Percentiles rank a stretch among this genome's conserved stretches.
phyloP scores from a whole-genome alignment of 1,139 yeast genomes.

The Insectozyma bohioensis region DNA sequence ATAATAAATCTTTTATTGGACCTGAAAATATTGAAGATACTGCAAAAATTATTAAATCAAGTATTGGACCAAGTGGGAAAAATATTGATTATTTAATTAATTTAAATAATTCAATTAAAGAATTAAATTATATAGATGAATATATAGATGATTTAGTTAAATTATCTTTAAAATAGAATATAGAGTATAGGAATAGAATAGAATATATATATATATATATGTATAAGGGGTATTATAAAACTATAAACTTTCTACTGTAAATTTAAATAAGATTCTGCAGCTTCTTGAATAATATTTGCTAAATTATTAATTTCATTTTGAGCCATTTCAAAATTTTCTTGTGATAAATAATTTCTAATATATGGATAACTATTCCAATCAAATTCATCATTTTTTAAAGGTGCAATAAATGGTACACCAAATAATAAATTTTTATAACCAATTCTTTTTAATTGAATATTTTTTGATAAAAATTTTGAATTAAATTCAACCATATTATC shows the following conservation, averaged over 20 bases:
- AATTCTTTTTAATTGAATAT: conserved; percentile 52
- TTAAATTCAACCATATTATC: conserved; percentile 59
- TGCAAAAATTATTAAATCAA: conserved; percentile 55
- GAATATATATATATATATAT: too few relatives aligned
- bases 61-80: conserved; percentile 79
- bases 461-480: conserved; percentile 46
- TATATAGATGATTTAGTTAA: conserved; percentile 38
- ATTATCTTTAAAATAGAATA: too few relatives aligned
- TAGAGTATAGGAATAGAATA: too few relatives aligned
- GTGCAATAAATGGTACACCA: conserved; percentile 69
- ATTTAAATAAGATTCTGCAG: conserved; percentile 22
- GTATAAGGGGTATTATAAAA: too few relatives aligned
- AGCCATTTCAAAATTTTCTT: conserved; percentile 52
- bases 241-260: background rate
- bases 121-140: conserved; percentile 41
- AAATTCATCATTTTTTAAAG: conserved; percentile 31
- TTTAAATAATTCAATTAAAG: conserved; percentile 53
- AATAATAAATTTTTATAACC: conserved; percentile 70
- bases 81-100: conserved; percentile 68
- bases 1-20: conserved; percentile 80
- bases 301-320: conserved; percentile 54
- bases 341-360: conserved; percentile 61
- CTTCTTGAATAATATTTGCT: conserved; percentile 32
- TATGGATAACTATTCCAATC: conserved; percentile 76
- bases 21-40: conserved; percentile 63